A percentile compares a stretch with the other conserved stretches of the same genome.
Conservation (phyloP, 2,329 filamentous ascomycete genomes). For the Fusarium sp. region DNA sequence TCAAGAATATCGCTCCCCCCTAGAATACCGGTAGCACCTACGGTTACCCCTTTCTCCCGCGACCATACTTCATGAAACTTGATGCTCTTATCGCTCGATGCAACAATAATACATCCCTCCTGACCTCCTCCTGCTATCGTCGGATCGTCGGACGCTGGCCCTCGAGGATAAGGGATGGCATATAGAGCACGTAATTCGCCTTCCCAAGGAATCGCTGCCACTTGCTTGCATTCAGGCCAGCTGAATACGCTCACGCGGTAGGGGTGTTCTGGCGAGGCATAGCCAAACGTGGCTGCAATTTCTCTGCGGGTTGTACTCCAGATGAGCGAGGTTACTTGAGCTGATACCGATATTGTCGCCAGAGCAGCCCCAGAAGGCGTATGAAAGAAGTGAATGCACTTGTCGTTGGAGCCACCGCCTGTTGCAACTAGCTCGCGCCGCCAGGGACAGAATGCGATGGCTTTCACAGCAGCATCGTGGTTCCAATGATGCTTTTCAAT, state of each 20-base stretch:
- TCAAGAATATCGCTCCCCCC: slow-evolving; percentile 89
- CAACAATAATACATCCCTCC: slow-evolving; percentile 82
- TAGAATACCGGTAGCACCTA: slow-evolving; percentile 68
- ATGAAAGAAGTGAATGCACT: slow-evolving; percentile 96
- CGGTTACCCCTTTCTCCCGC: slow-evolving; percentile 65
- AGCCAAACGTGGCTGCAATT: slow-evolving; percentile 94
- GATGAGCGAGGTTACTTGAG: slow-evolving; percentile 91
- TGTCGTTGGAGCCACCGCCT: slow-evolving; percentile 92
- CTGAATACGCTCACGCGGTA: slow-evolving; percentile 92
- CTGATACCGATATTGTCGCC: slow-evolving; percentile 89
- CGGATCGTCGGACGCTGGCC: slow-evolving; percentile 48
- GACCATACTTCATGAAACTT: slow-evolving; percentile 97
- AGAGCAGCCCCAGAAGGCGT: slow-evolving; percentile 83
- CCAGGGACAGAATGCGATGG: slow-evolving; percentile 97
- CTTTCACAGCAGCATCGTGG: slow-evolving; percentile 92
- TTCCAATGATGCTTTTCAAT: slow-evolving; percentile 77
- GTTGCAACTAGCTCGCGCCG: slow-evolving; percentile 87
- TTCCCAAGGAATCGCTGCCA: slow-evolving; percentile 87
- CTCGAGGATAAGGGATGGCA: slow-evolving; percentile 83
- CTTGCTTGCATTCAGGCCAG: slow-evolving; percentile 90
- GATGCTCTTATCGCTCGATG: slow-evolving; percentile 89
- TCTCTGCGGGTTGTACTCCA: slow-evolving; percentile 89
- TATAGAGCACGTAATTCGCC: slow-evolving; percentile 83
- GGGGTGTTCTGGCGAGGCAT: slow-evolving; percentile 88
- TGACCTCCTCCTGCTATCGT: slow-evolving; percentile 43